Conservation (phyloP, 2,329 filamentous ascomycete species). For the Pestalotiopsis sp. region DNA sequence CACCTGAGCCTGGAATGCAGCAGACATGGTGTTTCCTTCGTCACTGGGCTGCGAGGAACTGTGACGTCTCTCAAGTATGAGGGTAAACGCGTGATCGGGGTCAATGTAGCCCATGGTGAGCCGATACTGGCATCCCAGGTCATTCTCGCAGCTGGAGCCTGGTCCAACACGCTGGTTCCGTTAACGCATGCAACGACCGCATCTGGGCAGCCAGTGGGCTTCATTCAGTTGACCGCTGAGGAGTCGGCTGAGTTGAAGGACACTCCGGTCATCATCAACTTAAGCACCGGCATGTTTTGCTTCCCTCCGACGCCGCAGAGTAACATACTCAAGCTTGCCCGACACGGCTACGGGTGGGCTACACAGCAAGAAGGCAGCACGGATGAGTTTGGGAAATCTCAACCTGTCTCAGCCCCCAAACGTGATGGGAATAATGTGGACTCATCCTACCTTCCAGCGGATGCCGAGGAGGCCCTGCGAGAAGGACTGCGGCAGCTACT, state of each 20-base stretch:
- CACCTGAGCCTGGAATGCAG: background rate
- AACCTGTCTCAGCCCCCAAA: background rate
- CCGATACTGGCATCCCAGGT: background rate
- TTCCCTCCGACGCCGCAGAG: background rate
- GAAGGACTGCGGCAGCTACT: background rate
- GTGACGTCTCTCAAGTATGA: background rate
- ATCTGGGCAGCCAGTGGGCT: constrained; percentile 1
- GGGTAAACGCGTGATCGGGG: background rate
- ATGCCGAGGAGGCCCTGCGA: constrained; percentile 4
- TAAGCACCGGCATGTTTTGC: constrained; percentile 1
- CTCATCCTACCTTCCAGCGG: background rate
- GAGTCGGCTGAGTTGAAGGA: background rate
- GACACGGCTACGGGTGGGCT: constrained; percentile 4
- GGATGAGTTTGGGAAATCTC: background rate
- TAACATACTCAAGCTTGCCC: background rate
- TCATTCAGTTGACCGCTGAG: background rate
- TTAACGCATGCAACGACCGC: background rate
- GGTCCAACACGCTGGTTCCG: background rate
- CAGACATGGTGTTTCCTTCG: background rate
- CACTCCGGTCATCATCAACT: constrained; percentile 2
- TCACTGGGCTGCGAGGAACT: background rate
- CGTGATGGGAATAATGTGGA: background rate
- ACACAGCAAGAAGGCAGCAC: background rate
- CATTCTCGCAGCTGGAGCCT: background rate
- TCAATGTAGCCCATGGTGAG: background rate